These are phyloP conservation scores for Thelonectria rubi DNA, from an alignment of 2,329 filamentous ascomycete genomes.

Conservation along the genomic window DNA sequence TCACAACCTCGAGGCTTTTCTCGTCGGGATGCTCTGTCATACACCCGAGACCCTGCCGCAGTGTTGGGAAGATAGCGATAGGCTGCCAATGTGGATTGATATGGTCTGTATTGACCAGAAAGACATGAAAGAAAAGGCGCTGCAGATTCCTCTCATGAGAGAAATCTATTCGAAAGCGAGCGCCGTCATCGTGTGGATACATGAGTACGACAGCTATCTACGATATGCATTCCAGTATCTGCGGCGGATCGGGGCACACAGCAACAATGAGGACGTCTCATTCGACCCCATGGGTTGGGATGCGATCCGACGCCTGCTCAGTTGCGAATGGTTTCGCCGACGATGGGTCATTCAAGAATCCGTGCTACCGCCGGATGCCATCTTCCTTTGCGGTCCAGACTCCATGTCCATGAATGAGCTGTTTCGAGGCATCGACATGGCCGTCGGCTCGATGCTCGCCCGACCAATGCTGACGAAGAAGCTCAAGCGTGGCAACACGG, in stretches of 20 bases:
- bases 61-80: background rate
- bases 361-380: background rate
- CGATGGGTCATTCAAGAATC: constrained; percentile 3
- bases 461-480: no score
- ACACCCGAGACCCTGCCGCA: no score
- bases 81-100: background rate
- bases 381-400: constrained; percentile 1
- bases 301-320: background rate
- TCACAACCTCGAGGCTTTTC: background rate
- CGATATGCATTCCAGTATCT: no score
- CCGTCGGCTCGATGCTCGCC: no score
- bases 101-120: background rate
- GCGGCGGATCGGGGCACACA: no score
- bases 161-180: no score
- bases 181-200: no score
- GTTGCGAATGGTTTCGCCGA: background rate
- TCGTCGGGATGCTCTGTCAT: background rate
- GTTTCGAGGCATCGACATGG: no score
- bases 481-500: no score
- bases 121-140: background rate
- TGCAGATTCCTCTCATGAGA: background rate
- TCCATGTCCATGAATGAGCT: no score
- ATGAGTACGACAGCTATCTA: no score
- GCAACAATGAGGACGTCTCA: no score
- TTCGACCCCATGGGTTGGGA: background rate